Conservation (phyloP, 2,329 filamentous ascomycete genomes). For the Apiospora rasikravindrae region DNA sequence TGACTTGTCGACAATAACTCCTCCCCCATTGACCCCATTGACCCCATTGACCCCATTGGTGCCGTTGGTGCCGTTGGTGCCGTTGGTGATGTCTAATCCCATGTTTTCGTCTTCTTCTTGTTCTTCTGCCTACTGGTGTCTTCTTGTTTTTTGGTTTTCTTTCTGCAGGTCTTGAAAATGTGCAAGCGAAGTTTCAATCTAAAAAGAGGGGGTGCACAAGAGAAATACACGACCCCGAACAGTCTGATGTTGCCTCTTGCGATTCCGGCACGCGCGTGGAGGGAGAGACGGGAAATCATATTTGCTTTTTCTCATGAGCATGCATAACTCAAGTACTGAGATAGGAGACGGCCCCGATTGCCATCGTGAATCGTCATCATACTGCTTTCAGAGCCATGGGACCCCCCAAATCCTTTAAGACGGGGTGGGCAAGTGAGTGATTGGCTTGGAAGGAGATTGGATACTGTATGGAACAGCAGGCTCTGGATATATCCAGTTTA, state of each 20-base stretch:
- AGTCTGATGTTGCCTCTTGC: neutral
- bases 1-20: conserved; percentile 15
- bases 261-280: neutral
- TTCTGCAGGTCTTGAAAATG: conserved; percentile 1
- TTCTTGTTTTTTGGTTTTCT: neutral
- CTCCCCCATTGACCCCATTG: neutral
- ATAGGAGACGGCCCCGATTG: neutral
- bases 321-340: neutral
- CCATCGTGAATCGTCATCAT: neutral
- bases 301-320: neutral
- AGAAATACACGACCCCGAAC: neutral
- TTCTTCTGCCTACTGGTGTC: neutral
- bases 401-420: neutral
- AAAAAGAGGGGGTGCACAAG: neutral
- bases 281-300: neutral
- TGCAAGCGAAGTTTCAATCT: neutral
- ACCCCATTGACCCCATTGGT: no score
- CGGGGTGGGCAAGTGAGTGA: neutral
- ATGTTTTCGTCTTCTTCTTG: neutral
- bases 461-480: neutral
- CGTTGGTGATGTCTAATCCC: conserved; percentile 7
- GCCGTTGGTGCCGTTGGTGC: neutral
- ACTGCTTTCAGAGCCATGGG: neutral
- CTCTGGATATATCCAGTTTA: neutral
- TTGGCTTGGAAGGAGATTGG: neutral